A percentile compares a stretch with the other conserved stretches of the same genome.
Conservation (phyloP, 306 rosid species). For the Fragaria vesca region DNA sequence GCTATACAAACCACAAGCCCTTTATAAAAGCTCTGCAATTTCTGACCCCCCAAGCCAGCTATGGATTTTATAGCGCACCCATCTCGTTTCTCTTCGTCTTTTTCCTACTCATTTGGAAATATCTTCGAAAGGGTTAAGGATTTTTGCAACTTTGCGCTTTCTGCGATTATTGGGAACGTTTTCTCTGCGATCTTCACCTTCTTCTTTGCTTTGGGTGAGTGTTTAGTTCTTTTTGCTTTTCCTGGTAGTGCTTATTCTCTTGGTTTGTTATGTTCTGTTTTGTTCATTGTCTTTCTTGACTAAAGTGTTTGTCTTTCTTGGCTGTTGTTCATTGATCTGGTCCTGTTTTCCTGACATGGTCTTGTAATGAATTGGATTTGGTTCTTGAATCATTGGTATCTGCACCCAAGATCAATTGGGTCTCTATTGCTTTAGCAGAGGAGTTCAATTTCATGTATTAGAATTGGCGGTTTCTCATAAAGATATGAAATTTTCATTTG, state of each 20-base stretch:
- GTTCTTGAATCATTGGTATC: not conserved
- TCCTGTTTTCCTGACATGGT: not conserved
- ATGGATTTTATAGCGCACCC: slow-evolving; percentile 75
- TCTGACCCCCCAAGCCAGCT: slow-evolving; percentile 2
- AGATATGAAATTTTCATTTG: slow-evolving; percentile 16
- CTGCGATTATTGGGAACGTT: slow-evolving; percentile 76
- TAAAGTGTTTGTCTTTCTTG: slow-evolving; percentile 8
- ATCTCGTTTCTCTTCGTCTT: slow-evolving; percentile 45
- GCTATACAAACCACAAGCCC: slow-evolving; percentile 7
- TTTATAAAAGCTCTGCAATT: slow-evolving; percentile 15
- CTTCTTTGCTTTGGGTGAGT: slow-evolving; percentile 89
- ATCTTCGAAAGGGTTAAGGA: slow-evolving; percentile 60
- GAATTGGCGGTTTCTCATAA: slow-evolving; percentile 14
- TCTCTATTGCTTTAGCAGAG: not conserved
- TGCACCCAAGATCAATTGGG: slow-evolving; percentile 6
- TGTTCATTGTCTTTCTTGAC: not conserved
- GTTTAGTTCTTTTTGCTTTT: not conserved
- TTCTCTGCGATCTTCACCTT: slow-evolving; percentile 97
- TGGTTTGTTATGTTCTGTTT: not conserved
- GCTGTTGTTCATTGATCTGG: not conserved
- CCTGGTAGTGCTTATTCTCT: not conserved
- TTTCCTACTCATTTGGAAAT: slow-evolving; percentile 51
- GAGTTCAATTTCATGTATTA: not conserved
- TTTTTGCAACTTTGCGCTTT: slow-evolving; percentile 57
- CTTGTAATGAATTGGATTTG: slow-evolving; percentile 9